Base-by-base conservation (phyloP, 2,329 filamentous ascomycete genomes). In the Neofusicoccum parvum region DNA sequence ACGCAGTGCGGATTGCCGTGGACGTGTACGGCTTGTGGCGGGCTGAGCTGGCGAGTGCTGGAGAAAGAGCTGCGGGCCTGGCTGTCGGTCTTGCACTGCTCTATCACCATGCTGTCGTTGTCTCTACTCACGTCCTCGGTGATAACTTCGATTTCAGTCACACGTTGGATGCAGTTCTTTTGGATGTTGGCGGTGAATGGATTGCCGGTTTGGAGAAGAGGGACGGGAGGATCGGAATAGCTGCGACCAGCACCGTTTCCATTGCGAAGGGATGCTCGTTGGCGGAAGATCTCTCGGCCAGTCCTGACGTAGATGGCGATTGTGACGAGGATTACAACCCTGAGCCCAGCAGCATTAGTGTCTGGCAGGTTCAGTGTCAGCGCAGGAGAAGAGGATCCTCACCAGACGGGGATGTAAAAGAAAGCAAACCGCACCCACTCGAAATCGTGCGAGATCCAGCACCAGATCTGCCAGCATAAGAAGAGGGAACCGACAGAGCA, bases 351-450 rank as follows among this genome's bases (percentile, higher is more conserved):
- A 7, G 36, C 14, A 15, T 50, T 5, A 51, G 45, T 34, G 17
- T 50, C 27, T 49, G 9, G 46, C 11, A 5, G 27, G 27, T 27
- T 5, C 27, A 5, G 27, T 5, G 27, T 27, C 27, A 27, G 27
- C 27, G 5, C 27, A 27, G 27, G 27, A 27, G 27, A 27, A 27
- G 27, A 27, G 27, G n/a, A 9, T 27, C 60, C 70, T 67, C 68
- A 90, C 89, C 89, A 91, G 64, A 90, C 83, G 6, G 89, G 89
- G 0, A 81, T 88, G 72, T 95, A 96, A 74, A 94, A 94, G 32
- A 87, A 85, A 2, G 86, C 86, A 65, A 95, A 87, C 43, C 92
- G 88, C 75, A 91, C 86, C 65, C 88, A 84, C 65, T 92, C 89
- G 85, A 89, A 93, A 3, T 86, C 78, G 1, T 79, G 72, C 1